Percentiles rank a stretch among this genome's conserved stretches.
phyloP scores from a whole-genome alignment of 2,329 filamentous ascomycete species.

The Microdochium nivale region DNA sequence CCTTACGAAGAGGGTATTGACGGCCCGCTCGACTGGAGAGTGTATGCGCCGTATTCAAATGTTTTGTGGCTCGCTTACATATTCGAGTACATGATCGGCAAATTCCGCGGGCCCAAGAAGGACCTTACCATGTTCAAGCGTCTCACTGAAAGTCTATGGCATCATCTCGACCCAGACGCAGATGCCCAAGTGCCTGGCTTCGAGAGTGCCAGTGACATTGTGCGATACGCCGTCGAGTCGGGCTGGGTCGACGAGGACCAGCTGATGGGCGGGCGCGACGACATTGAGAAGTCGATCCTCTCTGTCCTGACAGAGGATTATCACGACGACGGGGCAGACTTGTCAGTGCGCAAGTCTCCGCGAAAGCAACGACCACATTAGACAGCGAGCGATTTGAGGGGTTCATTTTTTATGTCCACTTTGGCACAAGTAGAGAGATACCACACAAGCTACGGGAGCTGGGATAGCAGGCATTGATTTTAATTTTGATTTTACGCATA shows the following conservation, averaged over 20 bases:
- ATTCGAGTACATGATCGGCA: conserved; percentile 40
- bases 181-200: conserved; percentile 39
- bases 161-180: conserved; percentile 43
- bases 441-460: neutral
- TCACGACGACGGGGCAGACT: conserved; percentile 6
- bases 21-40: conserved; percentile 44
- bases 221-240: conserved; percentile 47
- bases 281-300: conserved; percentile 21
- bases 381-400: neutral
- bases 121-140: conserved; percentile 36
- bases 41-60: conserved; percentile 52
- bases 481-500: no score
- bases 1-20: conserved; percentile 37
- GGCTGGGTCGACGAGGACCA: conserved; percentile 49
- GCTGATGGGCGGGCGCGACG: conserved; percentile 28
- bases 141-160: conserved; percentile 43
- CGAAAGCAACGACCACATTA: conserved; percentile 6
- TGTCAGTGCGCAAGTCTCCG: conserved; percentile 13
- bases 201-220: conserved; percentile 45
- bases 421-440: neutral
- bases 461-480: neutral
- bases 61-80: conserved; percentile 58
- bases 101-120: conserved; percentile 37
- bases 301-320: conserved; percentile 14
- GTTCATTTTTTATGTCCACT: neutral